Evolutionary conservation across 2,329 filamentous ascomycete species (phyloP), one percentile per base, ranked within the genome.

Genomic region (Apiospora rasikravindrae): DNA sequence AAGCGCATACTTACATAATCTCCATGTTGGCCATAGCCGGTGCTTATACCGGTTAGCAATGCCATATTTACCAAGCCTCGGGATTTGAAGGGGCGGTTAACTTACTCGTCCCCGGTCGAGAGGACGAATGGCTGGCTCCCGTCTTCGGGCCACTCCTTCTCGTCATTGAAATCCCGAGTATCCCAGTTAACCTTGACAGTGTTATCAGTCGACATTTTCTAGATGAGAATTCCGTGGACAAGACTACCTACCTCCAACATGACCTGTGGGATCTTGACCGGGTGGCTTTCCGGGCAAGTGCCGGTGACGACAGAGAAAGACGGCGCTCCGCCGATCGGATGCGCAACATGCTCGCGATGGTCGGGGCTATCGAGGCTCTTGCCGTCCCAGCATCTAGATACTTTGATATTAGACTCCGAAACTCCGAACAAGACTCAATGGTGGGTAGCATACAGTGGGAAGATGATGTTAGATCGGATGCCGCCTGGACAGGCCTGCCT

Each of bases 221-320:
- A 1, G 14, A 19, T 16, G 33, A 13, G 10, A 7, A 47, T 22
- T 4, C 45, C 5, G 19, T 22, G 16, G 2, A 40, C 29, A 37
- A 24, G 22, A 22, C 24, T 6, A 51, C 47, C 10, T 64, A 64
- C 78, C 75, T 84, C 82, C 71, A 82, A 83, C 82, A 84, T 84
- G 71, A 84, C 72, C 76, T 84, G 82, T 42, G 83, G 82, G 47
- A 83, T 74, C 72, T 74, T 74, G 69, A 80, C 77, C 0, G 79
- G 79, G 75, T 80, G 79, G 0, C 78, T 77, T 29, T 74, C 86
- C 80, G 83, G 84, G 91, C 75, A 88, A 83, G 73, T 88, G 84
- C 80, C 90, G 88, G 77, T 78, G 84, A 24, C 44, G 37, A 79
- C 76, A 6, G 57, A 64, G 44, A 84, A 75, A 1, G 74, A 78